phyloP scores from a whole-genome alignment of 345 rosid genomes.

The Populus nigra region DNA sequence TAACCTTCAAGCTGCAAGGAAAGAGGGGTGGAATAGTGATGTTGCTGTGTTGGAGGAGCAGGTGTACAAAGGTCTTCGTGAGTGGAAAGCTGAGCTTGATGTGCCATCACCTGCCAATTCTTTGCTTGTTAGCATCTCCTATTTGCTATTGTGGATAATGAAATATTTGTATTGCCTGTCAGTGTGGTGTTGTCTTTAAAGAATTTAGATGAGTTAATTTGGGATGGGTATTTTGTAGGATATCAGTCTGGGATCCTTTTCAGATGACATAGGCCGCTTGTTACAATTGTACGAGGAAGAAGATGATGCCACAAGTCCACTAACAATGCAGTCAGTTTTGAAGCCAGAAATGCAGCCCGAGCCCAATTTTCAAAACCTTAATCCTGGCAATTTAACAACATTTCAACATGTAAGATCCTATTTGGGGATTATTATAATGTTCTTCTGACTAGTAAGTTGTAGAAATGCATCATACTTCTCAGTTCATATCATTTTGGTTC shows the following conservation, averaged over 20 bases:
- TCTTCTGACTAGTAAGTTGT: not conserved
- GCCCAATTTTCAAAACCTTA: conserved; percentile 33
- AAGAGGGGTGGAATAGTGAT: conserved; percentile 50
- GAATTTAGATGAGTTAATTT: not conserved
- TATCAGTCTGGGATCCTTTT: conserved; percentile 56
- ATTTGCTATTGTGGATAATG: not conserved
- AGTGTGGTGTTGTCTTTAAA: not conserved
- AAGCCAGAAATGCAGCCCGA: conserved; percentile 50
- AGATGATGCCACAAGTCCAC: conserved; percentile 78
- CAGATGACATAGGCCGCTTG: conserved; percentile 55
- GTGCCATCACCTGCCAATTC: conserved; percentile 64
- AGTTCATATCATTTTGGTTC: not conserved
- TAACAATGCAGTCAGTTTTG: conserved; percentile 38
- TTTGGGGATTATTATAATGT: conserved; percentile 5
- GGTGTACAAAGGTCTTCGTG: conserved; percentile 56
- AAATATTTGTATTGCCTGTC: not conserved
- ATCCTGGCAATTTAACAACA: conserved; percentile 21
- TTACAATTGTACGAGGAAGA: conserved; percentile 57
- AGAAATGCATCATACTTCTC: not conserved
- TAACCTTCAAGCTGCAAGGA: conserved; percentile 62
- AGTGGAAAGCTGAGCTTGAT: conserved; percentile 70
- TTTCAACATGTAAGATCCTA: conserved; percentile 44
- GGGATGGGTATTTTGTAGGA: conserved; percentile 42
- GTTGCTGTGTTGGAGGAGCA: conserved; percentile 62
- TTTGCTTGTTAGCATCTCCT: conserved; percentile 46